Base-by-base conservation (phyloP, 2,329 filamentous ascomycete genomes). In the Fusarium robinianum region DNA sequence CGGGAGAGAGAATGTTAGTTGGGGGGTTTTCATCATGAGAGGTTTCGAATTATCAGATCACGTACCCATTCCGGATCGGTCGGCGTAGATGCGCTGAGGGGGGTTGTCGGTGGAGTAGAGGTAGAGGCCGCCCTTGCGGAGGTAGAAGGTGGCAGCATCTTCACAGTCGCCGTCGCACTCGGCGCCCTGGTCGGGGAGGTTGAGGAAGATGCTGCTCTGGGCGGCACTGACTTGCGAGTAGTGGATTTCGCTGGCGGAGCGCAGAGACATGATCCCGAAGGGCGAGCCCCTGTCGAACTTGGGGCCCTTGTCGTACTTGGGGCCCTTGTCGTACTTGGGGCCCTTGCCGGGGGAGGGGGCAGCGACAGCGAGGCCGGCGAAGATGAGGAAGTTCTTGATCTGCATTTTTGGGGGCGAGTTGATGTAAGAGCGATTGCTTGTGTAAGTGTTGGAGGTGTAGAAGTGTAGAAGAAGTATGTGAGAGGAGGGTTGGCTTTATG, bases 51-150 rank as follows among this genome's bases (percentile, higher is more conserved):
- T n/a, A n/a, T n/a, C n/a, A 8, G 6, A 19, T 17, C 8, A 53
- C 72, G 27, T 73, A 74, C 77, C 79, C 78, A 81, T 81, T 58
- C 77, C 79, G 17, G 78, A 81, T 29, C 75, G 76, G 63, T 84
- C 79, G 23, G 73, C 75, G 50, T 62, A 83, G 41, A 79, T 45
- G 55, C 75, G 64, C 68, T 83, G 80, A 10, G 45, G 41, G 10
- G 67, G 64, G 23, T 61, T 67, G 5, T 64, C 68, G 12, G 57
- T 55, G 22, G 70, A 54, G 51, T 72, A 81, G 15, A 84, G 70
- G 60, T 63, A 73, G 11, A 81, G 67, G 27, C 68, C 67, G 26
- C 77, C 67, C 15, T 70, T 38, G 30, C 23, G 41, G 54, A 57
- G n/a, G 18, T 67, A 67, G 65, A 84, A 81, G 19, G 71, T 77